Base-by-base conservation (phyloP, 2,329 filamentous ascomycete genomes). In the Stagonosporopsis vannaccii region DNA sequence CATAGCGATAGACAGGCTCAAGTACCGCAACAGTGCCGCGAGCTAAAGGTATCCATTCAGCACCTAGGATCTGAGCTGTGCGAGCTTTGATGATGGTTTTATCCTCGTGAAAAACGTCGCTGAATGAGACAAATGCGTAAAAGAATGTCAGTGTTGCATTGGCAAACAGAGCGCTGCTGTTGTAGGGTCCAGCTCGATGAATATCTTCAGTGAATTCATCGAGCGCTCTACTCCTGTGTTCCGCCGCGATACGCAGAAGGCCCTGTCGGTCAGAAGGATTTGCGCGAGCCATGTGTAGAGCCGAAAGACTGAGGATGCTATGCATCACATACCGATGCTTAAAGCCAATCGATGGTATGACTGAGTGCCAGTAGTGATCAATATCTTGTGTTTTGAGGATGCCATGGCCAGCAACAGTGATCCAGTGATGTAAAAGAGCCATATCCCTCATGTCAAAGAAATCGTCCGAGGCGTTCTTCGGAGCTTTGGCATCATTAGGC, bases 401-500 rank as follows among this genome's bases (percentile, higher is more conserved):
- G 23, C 43, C 60, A 9, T 23, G 33, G 32, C 64, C 59, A 1
- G 61, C 62, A 6, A 58, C 58, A 9, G 64, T 28, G 7, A 42
- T 50, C 65, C 65, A 67, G 50, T 67, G 63, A 48, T 66, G 63
- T 19, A 67, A 32, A 9, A 67, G 49, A 32, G 42, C 57, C 49
- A 67, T 37, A 25, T 66, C 65, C 9, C 51, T 58, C 40, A 66
- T 20, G 4, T 39, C 40, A 13, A 65, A 66, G 3, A 39, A 28
- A 6, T 46, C 23, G 2, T n/a, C 19, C 17, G 33, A 9, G 5
- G 6, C n/a, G 7, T 19, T 8, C 17, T 6, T 35, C 19, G 33
- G n/a, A 17, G 33, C n/a, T 2, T 19, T 35, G 15, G n/a, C 6
- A 35, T 17, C 15, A 8, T 19, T 9, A 35, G 33, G 33, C 6